These are phyloP conservation scores for Candida insectorum DNA, from an alignment of 805 yeast genomes.

Conservation along the genomic window DNA sequence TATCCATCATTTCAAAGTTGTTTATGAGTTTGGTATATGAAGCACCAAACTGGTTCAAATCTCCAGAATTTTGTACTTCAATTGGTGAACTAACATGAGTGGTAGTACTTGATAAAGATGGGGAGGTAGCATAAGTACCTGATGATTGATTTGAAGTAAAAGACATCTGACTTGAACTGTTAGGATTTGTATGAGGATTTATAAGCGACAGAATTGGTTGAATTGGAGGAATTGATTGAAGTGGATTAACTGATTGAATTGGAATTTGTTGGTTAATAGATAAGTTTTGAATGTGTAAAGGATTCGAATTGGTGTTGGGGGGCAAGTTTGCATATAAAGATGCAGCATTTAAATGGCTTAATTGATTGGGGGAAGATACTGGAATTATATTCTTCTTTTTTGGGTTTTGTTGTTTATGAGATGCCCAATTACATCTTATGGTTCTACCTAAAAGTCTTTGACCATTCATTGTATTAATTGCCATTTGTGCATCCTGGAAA, in stretches of 20 bases:
- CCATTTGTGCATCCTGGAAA: slow-evolving; percentile 68
- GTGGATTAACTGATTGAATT: too few species aligned
- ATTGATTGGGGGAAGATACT: neutral
- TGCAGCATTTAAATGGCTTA: neutral
- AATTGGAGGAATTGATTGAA: neutral
- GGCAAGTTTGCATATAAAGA: neutral
- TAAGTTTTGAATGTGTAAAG: too few species aligned
- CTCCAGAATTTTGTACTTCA: neutral
- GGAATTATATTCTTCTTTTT: slow-evolving; percentile 13
- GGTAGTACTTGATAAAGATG: too few species aligned
- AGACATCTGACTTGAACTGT: too few species aligned
- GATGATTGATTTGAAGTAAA: neutral
- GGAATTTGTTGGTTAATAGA: too few species aligned
- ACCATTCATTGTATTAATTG: slow-evolving; percentile 74
- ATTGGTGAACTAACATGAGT: too few species aligned
- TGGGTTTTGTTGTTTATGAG: slow-evolving; percentile 50
- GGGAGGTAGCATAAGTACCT: too few species aligned
- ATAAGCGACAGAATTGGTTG: too few species aligned
- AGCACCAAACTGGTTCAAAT: neutral
- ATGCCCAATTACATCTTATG: slow-evolving; percentile 86
- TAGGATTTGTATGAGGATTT: too few species aligned
- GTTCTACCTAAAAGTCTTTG: slow-evolving; percentile 68
- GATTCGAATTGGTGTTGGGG: too few species aligned
- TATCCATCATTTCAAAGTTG: too few species aligned
- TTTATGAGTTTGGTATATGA: too few species aligned